Base-by-base conservation (phyloP, 768 basidiomycete species). In the Leccinum ochraceum region DNA sequence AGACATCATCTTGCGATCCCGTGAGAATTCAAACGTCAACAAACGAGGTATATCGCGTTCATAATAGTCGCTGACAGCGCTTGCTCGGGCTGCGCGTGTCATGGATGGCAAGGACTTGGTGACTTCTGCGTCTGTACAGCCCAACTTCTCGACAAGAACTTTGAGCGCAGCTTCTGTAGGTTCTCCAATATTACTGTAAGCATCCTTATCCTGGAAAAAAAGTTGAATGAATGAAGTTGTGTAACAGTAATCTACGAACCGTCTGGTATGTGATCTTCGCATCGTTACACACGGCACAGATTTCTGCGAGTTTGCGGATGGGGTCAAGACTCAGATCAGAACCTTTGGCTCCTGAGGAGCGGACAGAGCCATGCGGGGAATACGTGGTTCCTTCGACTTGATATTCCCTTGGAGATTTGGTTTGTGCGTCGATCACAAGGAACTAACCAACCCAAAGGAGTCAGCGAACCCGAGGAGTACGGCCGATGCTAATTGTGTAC, bases 1-100 rank as follows among this genome's bases (percentile, higher is more conserved):
- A 22, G 96, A 97, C 96, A 98, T 98, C 87, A 95, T 96, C 78
- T 98, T 99, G 71, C 96, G 90, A 76, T 98, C 96, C 20, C 96
- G 88, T 22, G 95, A 93, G 77, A 99, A 98, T 75, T 99, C 96
- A 74, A 99, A 96, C 8, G 95, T 99, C 67, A 97, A 78, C 14
- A 97, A 82, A 60, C 95, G 88, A 17, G 86, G 80, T 69, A 93
- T 88, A 16, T 77, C 80, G 56, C 79, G 78, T 64, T 94, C 93
- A 73, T 93, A 88, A 75, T 86, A 81, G 37, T 91, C 88, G 79
- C 90, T 95, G 77, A 98, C 82, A 37, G 89, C 94, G 65, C 84
- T 92, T 54, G 90, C 88, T 57, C 95, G 90, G 39, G 76, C 78
- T 17, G 80, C 74, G 42, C 83, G 83, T 3, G 84, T 71, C 24